phyloP scores from a whole-genome alignment of 169 alveolate species.

The Toxoplasma gondii region DNA sequence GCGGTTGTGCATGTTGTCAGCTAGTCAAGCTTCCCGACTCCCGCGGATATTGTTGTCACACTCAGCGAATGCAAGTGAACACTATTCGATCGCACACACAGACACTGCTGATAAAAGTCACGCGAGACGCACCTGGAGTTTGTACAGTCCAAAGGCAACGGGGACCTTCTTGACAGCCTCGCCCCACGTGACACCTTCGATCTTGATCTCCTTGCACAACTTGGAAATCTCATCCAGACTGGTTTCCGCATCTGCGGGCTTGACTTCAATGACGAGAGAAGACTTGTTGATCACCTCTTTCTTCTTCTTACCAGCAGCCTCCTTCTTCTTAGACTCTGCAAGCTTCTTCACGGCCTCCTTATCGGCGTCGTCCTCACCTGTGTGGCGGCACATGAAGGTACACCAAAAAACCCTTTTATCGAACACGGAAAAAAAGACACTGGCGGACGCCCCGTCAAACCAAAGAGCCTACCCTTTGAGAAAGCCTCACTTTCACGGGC shows the following conservation, averaged over 20 bases:
- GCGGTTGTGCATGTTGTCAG: no score
- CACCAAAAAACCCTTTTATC: neutral
- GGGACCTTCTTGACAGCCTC: constrained; percentile 85
- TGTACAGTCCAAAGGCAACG: constrained; percentile 85
- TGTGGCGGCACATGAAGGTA: neutral
- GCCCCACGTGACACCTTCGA: constrained; percentile 89
- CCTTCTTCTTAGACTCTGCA: constrained; percentile 65
- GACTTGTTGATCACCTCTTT: constrained; percentile 74
- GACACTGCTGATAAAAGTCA: no score
- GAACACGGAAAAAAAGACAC: neutral
- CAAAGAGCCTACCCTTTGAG: neutral
- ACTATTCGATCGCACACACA: no score
- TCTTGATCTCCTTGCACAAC: constrained; percentile 76
- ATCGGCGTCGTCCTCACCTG: constrained; percentile 64
- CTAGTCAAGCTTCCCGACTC: no score
- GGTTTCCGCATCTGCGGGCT: constrained; percentile 84
- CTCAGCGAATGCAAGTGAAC: no score
- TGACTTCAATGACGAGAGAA: constrained; percentile 84
- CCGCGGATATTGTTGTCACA: no score
- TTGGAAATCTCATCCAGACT: constrained; percentile 80
- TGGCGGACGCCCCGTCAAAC: no score
- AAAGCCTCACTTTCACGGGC: neutral
- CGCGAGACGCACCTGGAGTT: constrained; percentile 75
- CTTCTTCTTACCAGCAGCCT: constrained; percentile 64
- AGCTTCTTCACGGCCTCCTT: constrained; percentile 41